Percentiles rank a stretch among this genome's conserved stretches.
These are phyloP conservation scores for Leptographium radiaticola DNA, from an alignment of 2,329 filamentous ascomycete species.

Conservation along the genomic window DNA sequence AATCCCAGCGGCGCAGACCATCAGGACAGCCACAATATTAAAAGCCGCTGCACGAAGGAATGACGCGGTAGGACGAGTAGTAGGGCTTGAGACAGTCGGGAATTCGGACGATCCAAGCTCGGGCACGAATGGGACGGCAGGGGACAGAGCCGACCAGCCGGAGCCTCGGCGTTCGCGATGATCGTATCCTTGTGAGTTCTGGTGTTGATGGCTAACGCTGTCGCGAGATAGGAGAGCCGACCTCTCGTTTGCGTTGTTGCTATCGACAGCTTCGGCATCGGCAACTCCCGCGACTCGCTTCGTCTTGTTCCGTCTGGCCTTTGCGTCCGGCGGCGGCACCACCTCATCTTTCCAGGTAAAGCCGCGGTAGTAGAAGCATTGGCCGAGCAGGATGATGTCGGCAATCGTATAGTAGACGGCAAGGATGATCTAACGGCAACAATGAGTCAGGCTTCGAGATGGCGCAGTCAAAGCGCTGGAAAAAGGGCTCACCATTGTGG, in stretches of 20 bases:
- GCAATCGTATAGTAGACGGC: conserved; percentile 16
- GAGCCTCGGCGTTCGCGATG: conserved; percentile 34
- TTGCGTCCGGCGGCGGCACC: conserved; percentile 24
- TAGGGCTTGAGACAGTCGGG: not conserved
- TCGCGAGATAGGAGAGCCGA: conserved; percentile 31
- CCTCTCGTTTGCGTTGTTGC: conserved; percentile 29
- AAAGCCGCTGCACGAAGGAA: conserved; percentile 48
- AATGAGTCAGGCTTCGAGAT: no score
- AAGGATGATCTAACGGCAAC: conserved; percentile 11
- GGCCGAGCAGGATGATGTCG: conserved; percentile 55
- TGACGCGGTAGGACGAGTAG: conserved; percentile 15
- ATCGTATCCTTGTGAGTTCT: conserved; percentile 9
- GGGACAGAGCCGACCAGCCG: conserved; percentile 56
- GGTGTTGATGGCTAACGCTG: conserved; percentile 28
- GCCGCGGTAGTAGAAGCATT: conserved; percentile 93
- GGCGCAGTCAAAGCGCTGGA: no score
- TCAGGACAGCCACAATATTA: conserved; percentile 61
- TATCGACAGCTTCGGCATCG: conserved; percentile 13
- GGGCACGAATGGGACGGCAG: conserved; percentile 50
- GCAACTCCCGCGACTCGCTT: not conserved
- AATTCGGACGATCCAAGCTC: not conserved
- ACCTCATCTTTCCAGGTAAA: conserved; percentile 53
- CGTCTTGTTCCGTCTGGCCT: conserved; percentile 16
- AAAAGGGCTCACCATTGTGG: conserved; percentile 58
- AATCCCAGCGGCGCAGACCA: conserved; percentile 74